Conservation (phyloP, 768 basidiomycete genomes). For the Podaxis sp. region DNA sequence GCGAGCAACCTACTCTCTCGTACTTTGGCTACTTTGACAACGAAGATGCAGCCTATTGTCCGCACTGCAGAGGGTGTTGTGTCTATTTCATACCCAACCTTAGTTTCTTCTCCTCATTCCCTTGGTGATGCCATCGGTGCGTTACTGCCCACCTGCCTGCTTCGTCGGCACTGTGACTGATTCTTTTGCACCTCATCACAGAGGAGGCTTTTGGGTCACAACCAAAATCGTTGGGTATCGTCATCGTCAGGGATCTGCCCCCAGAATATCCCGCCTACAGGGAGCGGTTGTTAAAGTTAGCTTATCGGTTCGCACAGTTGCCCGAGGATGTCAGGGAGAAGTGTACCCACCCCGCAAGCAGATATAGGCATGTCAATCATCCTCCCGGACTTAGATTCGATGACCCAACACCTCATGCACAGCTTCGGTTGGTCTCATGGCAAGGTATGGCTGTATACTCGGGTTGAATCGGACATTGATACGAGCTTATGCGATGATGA, state of each 20-base stretch:
- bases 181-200: slow-evolving; percentile 25
- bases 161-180: background rate
- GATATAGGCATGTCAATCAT: slow-evolving; percentile 62
- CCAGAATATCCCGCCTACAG: slow-evolving; percentile 58
- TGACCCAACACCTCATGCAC: background rate
- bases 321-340: slow-evolving; percentile 67
- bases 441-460: slow-evolving; percentile 52
- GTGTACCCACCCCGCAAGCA: slow-evolving; percentile 69
- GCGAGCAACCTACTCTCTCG: slow-evolving; percentile 11
- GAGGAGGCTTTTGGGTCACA: slow-evolving; percentile 84
- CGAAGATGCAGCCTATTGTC: slow-evolving; percentile 11
- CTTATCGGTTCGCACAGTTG: slow-evolving; percentile 74
- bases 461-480: background rate
- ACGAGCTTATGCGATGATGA: slow-evolving; percentile 7
- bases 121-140: slow-evolving; percentile 56
- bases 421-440: slow-evolving; percentile 99
- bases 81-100: slow-evolving; percentile 27
- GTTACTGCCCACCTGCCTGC: slow-evolving; percentile 8
- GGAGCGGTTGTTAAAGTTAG: slow-evolving; percentile 69
- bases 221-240: slow-evolving; percentile 74
- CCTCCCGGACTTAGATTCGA: background rate
- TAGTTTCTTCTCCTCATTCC: slow-evolving; percentile 26
- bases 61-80: slow-evolving; percentile 30
- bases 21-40: slow-evolving; percentile 13
- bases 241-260: slow-evolving; percentile 83